A percentile compares a stretch with the other conserved stretches of the same genome.
These are phyloP conservation scores for Metschnikowia cerradonensis DNA, from an alignment of 805 yeast species.

Conservation along the genomic window DNA sequence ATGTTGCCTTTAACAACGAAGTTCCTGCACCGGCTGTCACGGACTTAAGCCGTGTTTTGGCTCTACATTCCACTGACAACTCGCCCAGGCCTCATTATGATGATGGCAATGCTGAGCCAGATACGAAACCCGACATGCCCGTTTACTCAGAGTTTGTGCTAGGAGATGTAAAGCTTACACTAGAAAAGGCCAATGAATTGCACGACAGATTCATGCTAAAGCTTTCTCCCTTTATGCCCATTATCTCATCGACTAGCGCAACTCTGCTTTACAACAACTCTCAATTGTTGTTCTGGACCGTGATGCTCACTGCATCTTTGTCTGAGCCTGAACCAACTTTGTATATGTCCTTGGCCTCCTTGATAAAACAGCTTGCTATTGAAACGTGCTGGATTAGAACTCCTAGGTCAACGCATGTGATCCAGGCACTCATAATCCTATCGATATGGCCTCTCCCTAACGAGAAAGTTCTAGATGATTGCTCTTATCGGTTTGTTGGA, in stretches of 20 bases:
- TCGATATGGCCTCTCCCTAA: slow-evolving; percentile 92
- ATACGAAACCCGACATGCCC: slow-evolving; percentile 15
- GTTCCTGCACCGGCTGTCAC: slow-evolving; percentile 12
- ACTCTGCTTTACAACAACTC: slow-evolving; percentile 78
- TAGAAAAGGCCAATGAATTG: slow-evolving; percentile 64
- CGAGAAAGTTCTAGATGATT: slow-evolving; percentile 86
- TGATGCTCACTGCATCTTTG: slow-evolving; percentile 77
- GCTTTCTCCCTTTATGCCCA: slow-evolving; percentile 76
- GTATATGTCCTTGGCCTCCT: slow-evolving; percentile 68
- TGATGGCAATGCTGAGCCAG: slow-evolving; percentile 5
- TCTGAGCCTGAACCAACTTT: slow-evolving; percentile 85
- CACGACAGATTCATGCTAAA: slow-evolving; percentile 65
- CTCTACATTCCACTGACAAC: slow-evolving; percentile 26
- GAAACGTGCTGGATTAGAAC: slow-evolving; percentile 92
- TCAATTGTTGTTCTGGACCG: slow-evolving; percentile 85
- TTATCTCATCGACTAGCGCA: slow-evolving; percentile 65
- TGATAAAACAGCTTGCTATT: slow-evolving; percentile 81
- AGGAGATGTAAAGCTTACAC: slow-evolving; percentile 69
- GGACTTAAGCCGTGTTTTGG: slow-evolving; percentile 20
- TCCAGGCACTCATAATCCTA: slow-evolving; percentile 81
- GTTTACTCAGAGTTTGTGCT: slow-evolving; percentile 58
- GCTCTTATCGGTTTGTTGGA: slow-evolving; percentile 84
- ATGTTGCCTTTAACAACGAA: background rate
- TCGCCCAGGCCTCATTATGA: slow-evolving; percentile 23
- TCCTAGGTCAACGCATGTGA: slow-evolving; percentile 89